These are phyloP conservation scores for Fusarium penzigii DNA, from an alignment of 2,329 filamentous ascomycete genomes.

Conservation along the genomic window DNA sequence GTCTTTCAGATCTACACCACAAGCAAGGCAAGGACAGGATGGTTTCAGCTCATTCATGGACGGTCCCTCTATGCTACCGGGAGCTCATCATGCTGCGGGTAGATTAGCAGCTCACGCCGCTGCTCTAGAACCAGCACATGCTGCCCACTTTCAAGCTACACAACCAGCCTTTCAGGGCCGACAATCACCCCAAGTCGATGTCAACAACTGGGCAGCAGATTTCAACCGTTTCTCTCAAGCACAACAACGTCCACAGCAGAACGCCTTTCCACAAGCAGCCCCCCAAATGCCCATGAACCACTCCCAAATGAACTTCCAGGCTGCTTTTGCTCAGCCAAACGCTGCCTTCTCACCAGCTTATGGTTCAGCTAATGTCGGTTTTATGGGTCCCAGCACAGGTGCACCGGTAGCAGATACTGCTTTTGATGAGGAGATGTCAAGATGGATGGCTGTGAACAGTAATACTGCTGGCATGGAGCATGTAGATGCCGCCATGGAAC, in stretches of 20 bases:
- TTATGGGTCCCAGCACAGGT: slow-evolving; percentile 25
- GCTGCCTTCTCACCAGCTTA: slow-evolving; percentile 32
- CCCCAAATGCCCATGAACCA: slow-evolving; percentile 28
- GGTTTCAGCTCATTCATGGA: slow-evolving; percentile 40
- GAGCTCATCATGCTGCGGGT: slow-evolving; percentile 36
- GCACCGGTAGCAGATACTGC: slow-evolving; percentile 30
- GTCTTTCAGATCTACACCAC: slow-evolving; percentile 38
- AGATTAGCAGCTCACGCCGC: slow-evolving; percentile 38
- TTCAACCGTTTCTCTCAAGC: slow-evolving; percentile 36
- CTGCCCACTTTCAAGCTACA: slow-evolving; percentile 21
- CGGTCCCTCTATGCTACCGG: slow-evolving; percentile 28
- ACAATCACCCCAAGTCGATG: slow-evolving; percentile 23
- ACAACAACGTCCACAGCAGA: slow-evolving; percentile 28
- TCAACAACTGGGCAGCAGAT: slow-evolving; percentile 40
- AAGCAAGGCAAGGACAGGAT: slow-evolving; percentile 31
- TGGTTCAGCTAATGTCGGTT: slow-evolving; percentile 26
- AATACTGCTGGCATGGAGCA: slow-evolving; percentile 36
- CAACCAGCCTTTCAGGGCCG: slow-evolving; percentile 26
- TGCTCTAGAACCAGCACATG: slow-evolving; percentile 31
- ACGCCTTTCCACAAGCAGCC: slow-evolving; percentile 20
- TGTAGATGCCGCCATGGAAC: slow-evolving; percentile 45
- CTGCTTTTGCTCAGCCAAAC: slow-evolving; percentile 32
- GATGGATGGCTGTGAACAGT: slow-evolving; percentile 42
- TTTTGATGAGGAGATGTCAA: slow-evolving; percentile 44
- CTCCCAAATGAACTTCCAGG: slow-evolving; percentile 31